phyloP scores from a whole-genome alignment of 352 stramenopile genomes.

The Pythium insidiosum region DNA sequence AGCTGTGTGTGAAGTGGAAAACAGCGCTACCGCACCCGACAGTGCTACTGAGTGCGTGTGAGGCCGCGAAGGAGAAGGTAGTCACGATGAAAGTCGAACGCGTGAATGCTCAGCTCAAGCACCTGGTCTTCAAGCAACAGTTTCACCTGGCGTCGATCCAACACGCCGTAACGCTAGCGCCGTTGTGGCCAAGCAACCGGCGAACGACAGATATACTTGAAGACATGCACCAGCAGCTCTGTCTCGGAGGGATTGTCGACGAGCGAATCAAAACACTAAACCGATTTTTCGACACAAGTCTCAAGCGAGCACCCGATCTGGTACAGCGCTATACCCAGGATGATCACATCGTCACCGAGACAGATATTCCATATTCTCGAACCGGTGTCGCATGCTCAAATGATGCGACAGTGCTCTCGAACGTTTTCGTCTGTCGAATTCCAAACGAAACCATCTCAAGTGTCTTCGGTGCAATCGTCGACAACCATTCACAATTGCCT shows the following conservation, averaged over 20 bases:
- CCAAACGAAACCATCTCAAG: slow-evolving; percentile 19
- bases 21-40: slow-evolving; percentile 20
- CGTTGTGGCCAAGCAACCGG: slow-evolving; percentile 22
- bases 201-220: slow-evolving; percentile 30
- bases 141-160: slow-evolving; percentile 46
- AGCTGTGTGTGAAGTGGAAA: slow-evolving; percentile 35
- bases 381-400: slow-evolving; percentile 19
- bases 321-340: slow-evolving; percentile 34
- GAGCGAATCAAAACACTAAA: slow-evolving; percentile 20
- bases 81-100: slow-evolving; percentile 35
- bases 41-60: slow-evolving; percentile 33
- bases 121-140: slow-evolving; percentile 42
- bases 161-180: slow-evolving; percentile 32
- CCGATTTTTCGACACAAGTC: slow-evolving; percentile 19
- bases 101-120: slow-evolving; percentile 35
- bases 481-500: slow-evolving; percentile 24
- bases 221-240: slow-evolving; percentile 27
- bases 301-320: slow-evolving; percentile 17
- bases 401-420: slow-evolving; percentile 33
- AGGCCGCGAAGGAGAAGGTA: slow-evolving; percentile 38
- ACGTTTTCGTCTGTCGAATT: slow-evolving; percentile 49
- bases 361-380: slow-evolving; percentile 29
- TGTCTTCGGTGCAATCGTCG: slow-evolving; percentile 25
- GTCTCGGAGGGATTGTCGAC: slow-evolving; percentile 10
- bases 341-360: slow-evolving; percentile 18